These are phyloP conservation scores for Quercus ilex DNA, from an alignment of 306 rosid genomes.

Conservation along the genomic window DNA sequence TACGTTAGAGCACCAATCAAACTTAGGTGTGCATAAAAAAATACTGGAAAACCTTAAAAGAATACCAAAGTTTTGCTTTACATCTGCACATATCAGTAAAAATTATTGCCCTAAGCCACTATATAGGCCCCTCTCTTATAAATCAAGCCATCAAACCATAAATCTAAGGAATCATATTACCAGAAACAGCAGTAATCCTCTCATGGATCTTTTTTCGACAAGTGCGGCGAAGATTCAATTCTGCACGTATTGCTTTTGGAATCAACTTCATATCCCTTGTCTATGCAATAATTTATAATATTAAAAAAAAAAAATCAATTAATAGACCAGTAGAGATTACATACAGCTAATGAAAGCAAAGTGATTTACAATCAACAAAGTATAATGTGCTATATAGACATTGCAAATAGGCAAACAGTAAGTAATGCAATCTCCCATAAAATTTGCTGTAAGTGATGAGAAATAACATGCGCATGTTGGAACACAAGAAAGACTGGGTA, in stretches of 20 bases:
- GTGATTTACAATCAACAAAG: not conserved
- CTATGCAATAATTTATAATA: slow-evolving; percentile 25
- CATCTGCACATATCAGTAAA: not conserved
- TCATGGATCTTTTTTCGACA: slow-evolving; percentile 81
- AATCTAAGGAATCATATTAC: slow-evolving; percentile 37
- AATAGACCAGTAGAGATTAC: not conserved
- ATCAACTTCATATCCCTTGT: slow-evolving; percentile 80
- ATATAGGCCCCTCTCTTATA: no score
- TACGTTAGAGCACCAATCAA: not conserved
- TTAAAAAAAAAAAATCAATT: slow-evolving; percentile 13
- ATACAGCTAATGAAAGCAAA: not conserved
- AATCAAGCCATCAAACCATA: not conserved
- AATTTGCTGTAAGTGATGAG: not conserved
- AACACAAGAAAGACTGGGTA: not conserved
- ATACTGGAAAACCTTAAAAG: not conserved
- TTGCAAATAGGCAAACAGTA: not conserved
- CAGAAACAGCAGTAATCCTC: slow-evolving; percentile 76
- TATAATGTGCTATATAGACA: not conserved
- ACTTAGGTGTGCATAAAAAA: not conserved
- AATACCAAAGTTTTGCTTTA: not conserved
- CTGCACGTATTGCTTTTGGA: slow-evolving; percentile 62
- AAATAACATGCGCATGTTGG: not conserved
- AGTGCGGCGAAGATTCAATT: slow-evolving; percentile 53
- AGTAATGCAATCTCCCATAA: not conserved
- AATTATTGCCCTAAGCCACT: no score